Percentiles rank a stretch among this genome's conserved stretches.
These are phyloP conservation scores for Pezicula neosporulosa DNA, from an alignment of 2,329 filamentous ascomycete species.

Conservation along the genomic window DNA sequence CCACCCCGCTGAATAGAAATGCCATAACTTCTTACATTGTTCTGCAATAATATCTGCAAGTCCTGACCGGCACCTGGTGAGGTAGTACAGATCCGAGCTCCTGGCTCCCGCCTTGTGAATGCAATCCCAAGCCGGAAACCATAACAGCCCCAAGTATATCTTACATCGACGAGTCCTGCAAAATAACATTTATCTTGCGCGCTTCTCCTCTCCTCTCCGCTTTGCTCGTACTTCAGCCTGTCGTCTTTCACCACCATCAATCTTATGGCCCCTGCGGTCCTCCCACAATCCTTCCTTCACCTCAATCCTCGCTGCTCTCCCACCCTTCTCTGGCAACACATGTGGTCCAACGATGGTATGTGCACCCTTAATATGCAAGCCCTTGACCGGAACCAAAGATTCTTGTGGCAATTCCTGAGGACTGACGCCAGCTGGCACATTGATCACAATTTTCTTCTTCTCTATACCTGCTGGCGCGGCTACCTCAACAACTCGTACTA, in stretches of 20 bases:
- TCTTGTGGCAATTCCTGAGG: slow-evolving; percentile 47
- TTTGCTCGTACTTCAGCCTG: slow-evolving; percentile 83
- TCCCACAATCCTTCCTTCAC: slow-evolving; percentile 93
- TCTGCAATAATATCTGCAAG: too few species aligned
- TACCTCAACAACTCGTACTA: slow-evolving; percentile 44
- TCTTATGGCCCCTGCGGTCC: slow-evolving; percentile 79
- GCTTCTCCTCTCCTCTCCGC: slow-evolving; percentile 68
- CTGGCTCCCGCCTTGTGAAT: background rate
- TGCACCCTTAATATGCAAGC: slow-evolving; percentile 66
- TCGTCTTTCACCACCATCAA: slow-evolving; percentile 93
- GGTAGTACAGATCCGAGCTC: background rate
- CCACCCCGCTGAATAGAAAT: too few species aligned
- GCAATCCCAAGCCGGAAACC: slow-evolving; percentile 4
- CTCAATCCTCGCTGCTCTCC: slow-evolving; percentile 61
- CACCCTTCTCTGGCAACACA: slow-evolving; percentile 64
- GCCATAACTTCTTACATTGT: too few species aligned
- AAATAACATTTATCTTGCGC: slow-evolving; percentile 34
- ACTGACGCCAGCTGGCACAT: slow-evolving; percentile 27
- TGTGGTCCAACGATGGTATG: slow-evolving; percentile 73
- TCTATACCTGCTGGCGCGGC: slow-evolving; percentile 14
- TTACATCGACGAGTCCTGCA: slow-evolving; percentile 17
- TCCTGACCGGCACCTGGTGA: background rate
- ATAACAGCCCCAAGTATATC: slow-evolving; percentile 20
- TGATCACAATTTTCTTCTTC: background rate
- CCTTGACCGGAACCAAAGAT: slow-evolving; percentile 56